These are phyloP conservation scores for Dujonia santamariae DNA, from an alignment of 1,139 yeast species.

Conservation along the genomic window DNA sequence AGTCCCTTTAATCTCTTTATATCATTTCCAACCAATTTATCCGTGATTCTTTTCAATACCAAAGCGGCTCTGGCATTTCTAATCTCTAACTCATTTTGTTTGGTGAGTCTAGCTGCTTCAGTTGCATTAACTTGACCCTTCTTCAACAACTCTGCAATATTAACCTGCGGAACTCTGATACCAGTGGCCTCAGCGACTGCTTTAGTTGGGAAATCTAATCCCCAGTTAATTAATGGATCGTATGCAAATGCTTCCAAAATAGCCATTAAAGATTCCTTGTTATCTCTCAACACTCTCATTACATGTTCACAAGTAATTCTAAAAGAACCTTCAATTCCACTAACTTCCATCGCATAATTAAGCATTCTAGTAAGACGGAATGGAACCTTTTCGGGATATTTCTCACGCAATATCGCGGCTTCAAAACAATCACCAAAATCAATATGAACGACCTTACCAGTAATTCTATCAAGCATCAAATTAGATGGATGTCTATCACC, in stretches of 20 bases:
- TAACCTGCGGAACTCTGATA: constrained; percentile 59
- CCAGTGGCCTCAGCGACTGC: constrained; percentile 75
- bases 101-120: constrained; percentile 68
- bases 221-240: constrained; percentile 99
- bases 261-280: constrained; percentile 96
- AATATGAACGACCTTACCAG: constrained; percentile 95
- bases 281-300: constrained; percentile 89
- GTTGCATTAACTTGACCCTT: constrained; percentile 74
- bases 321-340: constrained; percentile 97
- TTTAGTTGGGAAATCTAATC: constrained; percentile 87
- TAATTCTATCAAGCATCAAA: constrained; percentile 87
- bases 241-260: constrained; percentile 97
- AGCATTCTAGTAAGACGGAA: constrained; percentile 96
- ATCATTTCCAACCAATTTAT: constrained; percentile 92
- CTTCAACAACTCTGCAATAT: constrained; percentile 65
- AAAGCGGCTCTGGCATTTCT: constrained; percentile 90
- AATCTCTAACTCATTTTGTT: constrained; percentile 74
- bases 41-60: constrained; percentile 86
- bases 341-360: constrained; percentile 97
- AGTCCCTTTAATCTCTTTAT: constrained; percentile 69
- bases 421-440: constrained; percentile 99
- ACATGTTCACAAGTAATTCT: constrained; percentile 96
- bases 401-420: constrained; percentile 93
- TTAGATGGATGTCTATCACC: constrained; percentile 99
- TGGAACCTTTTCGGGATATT: constrained; percentile 97